Percentiles rank a stretch among this genome's conserved stretches.
phyloP scores from a whole-genome alignment of 164 flowering plant species.

The Akebia trifoliata region DNA sequence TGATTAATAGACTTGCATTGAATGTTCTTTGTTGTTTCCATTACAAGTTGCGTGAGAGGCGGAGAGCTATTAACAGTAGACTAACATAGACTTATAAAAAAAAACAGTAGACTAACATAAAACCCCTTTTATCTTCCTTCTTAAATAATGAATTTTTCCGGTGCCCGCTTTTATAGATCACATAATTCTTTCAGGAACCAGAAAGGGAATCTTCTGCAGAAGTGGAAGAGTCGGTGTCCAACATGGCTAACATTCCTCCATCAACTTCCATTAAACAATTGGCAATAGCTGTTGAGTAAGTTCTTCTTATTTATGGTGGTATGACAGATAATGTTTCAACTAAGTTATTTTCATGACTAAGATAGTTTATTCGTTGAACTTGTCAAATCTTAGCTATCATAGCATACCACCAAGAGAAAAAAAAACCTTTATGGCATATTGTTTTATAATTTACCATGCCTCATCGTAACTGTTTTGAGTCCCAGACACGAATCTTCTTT shows the following conservation, averaged over 20 bases:
- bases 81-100: neutral
- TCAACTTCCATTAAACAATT: constrained; percentile 56
- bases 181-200: constrained; percentile 34
- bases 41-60: neutral
- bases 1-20: neutral
- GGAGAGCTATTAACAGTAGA: neutral
- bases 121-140: too few relatives aligned
- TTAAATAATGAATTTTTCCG: too few relatives aligned
- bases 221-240: constrained; percentile 25
- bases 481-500: too few relatives aligned
- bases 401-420: too few relatives aligned
- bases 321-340: constrained; percentile 4
- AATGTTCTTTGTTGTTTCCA: neutral
- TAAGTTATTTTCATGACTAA: neutral
- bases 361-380: neutral
- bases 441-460: too few relatives aligned
- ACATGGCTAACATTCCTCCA: constrained; percentile 47
- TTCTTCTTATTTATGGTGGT: constrained; percentile 6
- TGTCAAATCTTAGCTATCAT: neutral
- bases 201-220: constrained; percentile 22
- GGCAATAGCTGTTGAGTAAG: constrained; percentile 79
- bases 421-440: too few relatives aligned
- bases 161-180: neutral
- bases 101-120: too few relatives aligned
- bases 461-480: too few relatives aligned